Conservation (phyloP, 2,329 filamentous ascomycete species). For the Colletotrichum zoysiae region DNA sequence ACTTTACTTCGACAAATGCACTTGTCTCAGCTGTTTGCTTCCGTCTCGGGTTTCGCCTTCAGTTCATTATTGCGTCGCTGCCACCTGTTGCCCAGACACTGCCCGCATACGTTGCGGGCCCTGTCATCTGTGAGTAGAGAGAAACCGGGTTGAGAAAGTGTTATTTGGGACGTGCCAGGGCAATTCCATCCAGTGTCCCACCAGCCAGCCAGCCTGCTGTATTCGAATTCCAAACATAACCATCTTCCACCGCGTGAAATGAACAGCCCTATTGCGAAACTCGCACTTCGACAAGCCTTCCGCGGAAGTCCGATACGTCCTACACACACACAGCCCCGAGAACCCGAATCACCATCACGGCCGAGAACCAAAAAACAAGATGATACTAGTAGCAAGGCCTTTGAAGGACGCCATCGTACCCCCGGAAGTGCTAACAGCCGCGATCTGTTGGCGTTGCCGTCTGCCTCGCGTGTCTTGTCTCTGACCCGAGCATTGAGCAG, state of each 20-base stretch:
- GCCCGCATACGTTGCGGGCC: neutral
- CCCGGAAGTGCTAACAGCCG: neutral
- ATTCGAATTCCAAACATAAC: too few relatives aligned
- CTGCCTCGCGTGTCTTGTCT: neutral
- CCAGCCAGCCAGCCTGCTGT: neutral
- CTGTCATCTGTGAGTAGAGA: neutral
- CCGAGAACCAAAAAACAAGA: neutral
- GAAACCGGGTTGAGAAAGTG: neutral
- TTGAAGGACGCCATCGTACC: neutral
- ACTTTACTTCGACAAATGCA: neutral
- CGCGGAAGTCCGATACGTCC: neutral
- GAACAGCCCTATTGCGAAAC: neutral
- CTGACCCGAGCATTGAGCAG: neutral
- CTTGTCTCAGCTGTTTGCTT: too few relatives aligned
- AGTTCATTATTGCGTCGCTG: neutral
- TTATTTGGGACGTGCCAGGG: neutral
- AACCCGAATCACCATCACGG: neutral
- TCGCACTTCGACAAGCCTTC: neutral
- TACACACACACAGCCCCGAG: neutral
- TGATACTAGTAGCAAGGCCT: neutral
- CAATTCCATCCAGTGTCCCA: neutral
- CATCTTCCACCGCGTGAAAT: neutral
- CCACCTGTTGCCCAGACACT: neutral
- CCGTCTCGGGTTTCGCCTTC: neutral
- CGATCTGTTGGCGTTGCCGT: neutral